Evolutionary conservation across 371 early-diverging fungal species (phyloP), one percentile per base, ranked within the genome.

Genomic region (Apophysomyces variabilis): DNA sequence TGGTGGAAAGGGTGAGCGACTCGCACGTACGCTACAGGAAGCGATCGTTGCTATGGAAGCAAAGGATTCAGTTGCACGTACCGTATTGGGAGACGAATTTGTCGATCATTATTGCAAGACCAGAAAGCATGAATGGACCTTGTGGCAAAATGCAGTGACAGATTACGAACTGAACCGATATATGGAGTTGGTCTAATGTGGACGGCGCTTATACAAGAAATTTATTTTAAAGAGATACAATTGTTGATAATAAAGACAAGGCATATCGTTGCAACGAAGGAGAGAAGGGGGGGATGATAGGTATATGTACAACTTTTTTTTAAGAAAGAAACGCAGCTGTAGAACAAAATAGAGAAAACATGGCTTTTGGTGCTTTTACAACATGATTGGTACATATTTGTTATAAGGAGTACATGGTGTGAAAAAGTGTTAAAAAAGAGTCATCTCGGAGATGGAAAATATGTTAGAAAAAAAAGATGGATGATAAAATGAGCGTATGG

Each of bases 81-180:
- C 85, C 63, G 89, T 91, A 4, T 72, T 95, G n/a, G 93, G 93
- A 0, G 85, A 92, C 75, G 87, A 67, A 4, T 93, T 95, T 80
- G 89, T 95, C 16, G 85, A 92, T 36, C 94, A 93, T 68, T 93
- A 84, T 80, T 87, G 77, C 2, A 84, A 82, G 16, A 93, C 92
- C 18, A 71, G 93, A 39, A 68, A 78, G 66, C 89, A 92, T 73
- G 95, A 95, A 76, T 87, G 90, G 84, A 69, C 81, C 16, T 60
- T 85, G 32, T 95, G 92, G 92, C 88, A 89, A 64, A 76, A 75
- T 43, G 85, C 89, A 32, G 92, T 93, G 16, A 93, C 95, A 0
- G 84, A 86, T 57, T 93, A 89, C 88, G 95, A 95, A 72, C 70
- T 85, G 9, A 82, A 83, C 60, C 82, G 92, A 18, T 92, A 93